Base-by-base conservation (phyloP, 179 eudicot genomes). In the Vitellaria paradoxa region DNA sequence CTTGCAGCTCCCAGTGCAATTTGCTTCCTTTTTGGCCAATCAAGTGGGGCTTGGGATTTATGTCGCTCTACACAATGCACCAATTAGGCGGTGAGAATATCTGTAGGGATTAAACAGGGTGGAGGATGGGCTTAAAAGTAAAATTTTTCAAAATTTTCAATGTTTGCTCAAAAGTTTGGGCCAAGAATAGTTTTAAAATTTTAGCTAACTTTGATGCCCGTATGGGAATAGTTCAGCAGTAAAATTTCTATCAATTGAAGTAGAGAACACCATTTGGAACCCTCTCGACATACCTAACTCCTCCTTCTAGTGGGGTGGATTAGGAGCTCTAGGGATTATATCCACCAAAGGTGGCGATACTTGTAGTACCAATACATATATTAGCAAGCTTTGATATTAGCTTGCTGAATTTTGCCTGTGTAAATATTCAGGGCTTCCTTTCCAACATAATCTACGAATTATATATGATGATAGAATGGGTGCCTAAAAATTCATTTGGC, bases 1-100 rank as follows among this genome's bases (percentile, higher is more conserved):
- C 93, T 87, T 20, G 98, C 97, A 42, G 97, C 76, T 50, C 98
- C 98, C 20, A 94, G 72, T 56, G 98, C 96, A 56, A 94, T 91
- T 30, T 89, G 79, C 82, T 94, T 87, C 68, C 98, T 86, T 67
- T 81, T 88, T 10, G 89, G 87, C 98, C 98, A 94, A 77, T 91
- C 94, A 57, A 94, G 93, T 37, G 96, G 96, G 0, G 86, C 86
- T 57, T 92, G 91, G 46, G 89, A 77, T 37, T 91, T 89, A 10
- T 83, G 85, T 71, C 96, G 86, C 81, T 92, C 98, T 92, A 64
- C 73, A 65, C n/a, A 83, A 65, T 37, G 55, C 20, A 64, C 3
- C 56, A 18, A 59, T 65, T 26, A 74, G 63, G 37, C 79, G 75
- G 49, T 78, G 52, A 55, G 12, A 65, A 76, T 10, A 49, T 23